These are phyloP conservation scores for Penicillium sp. DNA, from an alignment of 2,329 filamentous ascomycete species.

Conservation along the genomic window DNA sequence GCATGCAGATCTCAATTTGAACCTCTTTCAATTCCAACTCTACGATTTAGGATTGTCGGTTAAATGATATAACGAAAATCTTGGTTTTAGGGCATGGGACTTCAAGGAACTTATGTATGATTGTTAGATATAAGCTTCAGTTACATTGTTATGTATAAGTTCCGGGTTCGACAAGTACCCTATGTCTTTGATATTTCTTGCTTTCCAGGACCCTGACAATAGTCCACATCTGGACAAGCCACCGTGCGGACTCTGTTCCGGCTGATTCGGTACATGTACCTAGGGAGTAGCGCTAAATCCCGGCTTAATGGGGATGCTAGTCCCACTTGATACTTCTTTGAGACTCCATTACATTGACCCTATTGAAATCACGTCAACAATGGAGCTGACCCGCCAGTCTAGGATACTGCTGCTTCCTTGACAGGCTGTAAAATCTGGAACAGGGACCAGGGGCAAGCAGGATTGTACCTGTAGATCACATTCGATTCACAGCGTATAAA, in stretches of 20 bases:
- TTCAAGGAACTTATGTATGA: neutral
- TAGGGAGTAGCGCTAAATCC: neutral
- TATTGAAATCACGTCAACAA: neutral
- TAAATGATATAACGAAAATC: neutral
- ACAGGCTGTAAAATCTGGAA: neutral
- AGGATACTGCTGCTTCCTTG: neutral
- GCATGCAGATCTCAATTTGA: conserved; percentile 4
- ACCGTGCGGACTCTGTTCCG: neutral
- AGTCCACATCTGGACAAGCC: neutral
- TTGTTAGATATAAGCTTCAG: neutral
- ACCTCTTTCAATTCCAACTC: neutral
- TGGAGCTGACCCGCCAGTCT: conserved; percentile 3
- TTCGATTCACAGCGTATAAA: conserved; percentile 1
- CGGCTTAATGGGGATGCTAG: neutral
- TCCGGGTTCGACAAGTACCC: neutral
- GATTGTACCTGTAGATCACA: conserved; percentile 4
- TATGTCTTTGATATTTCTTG: neutral
- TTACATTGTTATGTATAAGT: neutral
- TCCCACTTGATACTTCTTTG: conserved; percentile 2
- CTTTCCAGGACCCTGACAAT: neutral
- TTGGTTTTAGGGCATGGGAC: neutral
- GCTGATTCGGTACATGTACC: neutral
- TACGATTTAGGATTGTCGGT: neutral
- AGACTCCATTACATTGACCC: neutral
- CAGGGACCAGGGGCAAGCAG: neutral